These are phyloP conservation scores for Brassica incana DNA, from an alignment of 345 rosid species.

Conservation along the genomic window DNA sequence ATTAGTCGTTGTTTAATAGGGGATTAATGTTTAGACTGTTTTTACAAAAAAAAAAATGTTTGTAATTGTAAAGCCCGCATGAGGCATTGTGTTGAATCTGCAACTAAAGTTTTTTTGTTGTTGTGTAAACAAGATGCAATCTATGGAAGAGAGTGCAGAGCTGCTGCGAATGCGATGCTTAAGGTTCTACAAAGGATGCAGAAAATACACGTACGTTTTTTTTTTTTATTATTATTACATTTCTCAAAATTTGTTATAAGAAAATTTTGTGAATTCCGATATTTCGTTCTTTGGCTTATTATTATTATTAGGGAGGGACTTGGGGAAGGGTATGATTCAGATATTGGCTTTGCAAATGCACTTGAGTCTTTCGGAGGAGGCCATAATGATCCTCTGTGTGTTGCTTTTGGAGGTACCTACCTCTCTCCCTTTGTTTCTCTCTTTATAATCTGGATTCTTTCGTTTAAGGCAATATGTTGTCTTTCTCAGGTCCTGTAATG, in stretches of 20 bases:
- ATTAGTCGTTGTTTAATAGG: too few species aligned
- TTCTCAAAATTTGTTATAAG: background rate
- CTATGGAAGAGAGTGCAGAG: constrained; percentile 68
- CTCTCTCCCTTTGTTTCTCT: background rate
- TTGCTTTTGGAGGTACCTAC: constrained; percentile 67
- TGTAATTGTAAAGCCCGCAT: background rate
- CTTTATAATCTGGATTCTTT: too few species aligned
- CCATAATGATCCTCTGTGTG: constrained; percentile 66
- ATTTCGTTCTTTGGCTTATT: background rate
- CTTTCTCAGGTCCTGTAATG: constrained; percentile 64
- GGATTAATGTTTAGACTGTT: too few species aligned
- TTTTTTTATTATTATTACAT: background rate
- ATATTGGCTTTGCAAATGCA: constrained; percentile 65
- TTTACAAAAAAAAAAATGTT: too few species aligned
- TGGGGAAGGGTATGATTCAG: constrained; percentile 64
- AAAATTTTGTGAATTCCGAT: background rate
- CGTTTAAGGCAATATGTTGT: background rate
- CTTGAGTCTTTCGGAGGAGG: constrained; percentile 74
- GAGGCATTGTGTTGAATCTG: background rate
- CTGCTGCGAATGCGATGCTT: constrained; percentile 54
- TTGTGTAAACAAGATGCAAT: constrained; percentile 49
- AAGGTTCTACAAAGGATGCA: constrained; percentile 66
- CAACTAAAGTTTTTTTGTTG: background rate
- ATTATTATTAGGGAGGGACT: constrained; percentile 56
- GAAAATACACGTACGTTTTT: constrained; percentile 57